Evolutionary conservation across 805 yeast genomes (phyloP).

Genomic region (Starmerella etchellsii): DNA sequence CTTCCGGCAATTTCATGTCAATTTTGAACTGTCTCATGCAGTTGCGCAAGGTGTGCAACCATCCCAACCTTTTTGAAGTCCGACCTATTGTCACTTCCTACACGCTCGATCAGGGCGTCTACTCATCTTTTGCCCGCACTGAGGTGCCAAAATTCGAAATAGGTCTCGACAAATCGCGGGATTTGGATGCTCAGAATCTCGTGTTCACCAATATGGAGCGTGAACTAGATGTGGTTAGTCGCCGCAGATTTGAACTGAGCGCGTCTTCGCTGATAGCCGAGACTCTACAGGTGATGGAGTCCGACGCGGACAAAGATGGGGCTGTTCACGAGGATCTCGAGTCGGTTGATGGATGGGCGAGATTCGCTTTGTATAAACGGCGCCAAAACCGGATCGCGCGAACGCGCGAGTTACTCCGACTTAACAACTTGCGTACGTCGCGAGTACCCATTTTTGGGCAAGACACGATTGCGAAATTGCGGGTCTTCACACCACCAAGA

Average conservation of each 20-base stretch:
- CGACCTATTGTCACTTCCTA: slow-evolving; percentile 88
- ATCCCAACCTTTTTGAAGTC: slow-evolving; percentile 91
- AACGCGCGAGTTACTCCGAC: slow-evolving; percentile 45
- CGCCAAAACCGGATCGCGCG: slow-evolving; percentile 39
- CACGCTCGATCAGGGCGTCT: slow-evolving; percentile 55
- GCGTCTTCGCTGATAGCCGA: slow-evolving; percentile 6
- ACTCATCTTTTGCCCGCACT: slow-evolving; percentile 31
- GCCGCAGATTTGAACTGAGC: slow-evolving; percentile 2
- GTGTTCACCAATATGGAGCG: slow-evolving; percentile 39
- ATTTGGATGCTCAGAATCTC: slow-evolving; percentile 32
- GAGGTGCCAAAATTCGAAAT: slow-evolving; percentile 14
- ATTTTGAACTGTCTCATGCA: slow-evolving; percentile 97
- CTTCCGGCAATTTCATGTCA: slow-evolving; percentile 86
- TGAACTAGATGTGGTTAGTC: slow-evolving; percentile 11
- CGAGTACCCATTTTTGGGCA: slow-evolving; percentile 57
- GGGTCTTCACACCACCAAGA: slow-evolving; percentile 14
- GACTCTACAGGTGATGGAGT: slow-evolving; percentile 6
- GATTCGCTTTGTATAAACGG: slow-evolving; percentile 39
- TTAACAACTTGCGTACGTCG: slow-evolving; percentile 53
- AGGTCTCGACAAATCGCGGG: background rate
- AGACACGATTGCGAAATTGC: slow-evolving; percentile 33
- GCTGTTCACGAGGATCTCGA: background rate
- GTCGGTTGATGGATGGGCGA: slow-evolving; percentile 41
- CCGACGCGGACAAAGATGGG: slow-evolving; percentile 1
- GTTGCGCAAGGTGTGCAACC: slow-evolving; percentile 88